Base-by-base conservation (phyloP, 2,329 filamentous ascomycete genomes). In the Cercospora berteroae region DNA sequence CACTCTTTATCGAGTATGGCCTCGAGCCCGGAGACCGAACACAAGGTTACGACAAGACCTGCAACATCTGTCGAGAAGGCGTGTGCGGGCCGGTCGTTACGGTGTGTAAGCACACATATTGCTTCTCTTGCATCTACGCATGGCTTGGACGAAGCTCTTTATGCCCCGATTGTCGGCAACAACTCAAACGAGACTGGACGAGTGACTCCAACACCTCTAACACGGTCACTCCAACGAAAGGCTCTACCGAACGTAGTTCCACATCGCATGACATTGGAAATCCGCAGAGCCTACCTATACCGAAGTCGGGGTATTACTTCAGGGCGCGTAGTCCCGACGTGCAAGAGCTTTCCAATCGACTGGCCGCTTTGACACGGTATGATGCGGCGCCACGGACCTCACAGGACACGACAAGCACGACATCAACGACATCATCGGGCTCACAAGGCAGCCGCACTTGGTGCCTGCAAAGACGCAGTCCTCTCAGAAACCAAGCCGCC, bases 81-180 rank as follows among this genome's bases (percentile, higher is more conserved):
- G 56, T 65, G 12, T 52, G 58, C 27, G 55, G 64, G 50, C 60
- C 61, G 7, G 69, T 70, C 12, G 59, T 68, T 8, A 71, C 69
- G 16, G 29, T 52, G 58, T 70, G 69, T 29, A 58, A 67, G 23
- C 69, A 71, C 57, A 58, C 57, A 2, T 69, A 67, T 44, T 71
- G 67, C 59, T 70, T 65, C 44, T 66, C 67, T 12, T 69, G 67
- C 36, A 63, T 68, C 16, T 31, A 68, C 44, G 48, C 66, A 20
- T 65, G 65, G 67, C 64, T 68, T 5, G 36, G 62, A 20, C 44
- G 55, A 18, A 68, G 64, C 42, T 62, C 64, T 31, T 31, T 44
- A 29, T 68, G 68, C 56, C 63, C 65, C 10, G 59, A 68, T 10
- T 70, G 66, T 25, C 33, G 58, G 39, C 48, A 50, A 18, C 55